Conservation (phyloP, 352 stramenopile species). For the Globisporangium apiculatum region DNA sequence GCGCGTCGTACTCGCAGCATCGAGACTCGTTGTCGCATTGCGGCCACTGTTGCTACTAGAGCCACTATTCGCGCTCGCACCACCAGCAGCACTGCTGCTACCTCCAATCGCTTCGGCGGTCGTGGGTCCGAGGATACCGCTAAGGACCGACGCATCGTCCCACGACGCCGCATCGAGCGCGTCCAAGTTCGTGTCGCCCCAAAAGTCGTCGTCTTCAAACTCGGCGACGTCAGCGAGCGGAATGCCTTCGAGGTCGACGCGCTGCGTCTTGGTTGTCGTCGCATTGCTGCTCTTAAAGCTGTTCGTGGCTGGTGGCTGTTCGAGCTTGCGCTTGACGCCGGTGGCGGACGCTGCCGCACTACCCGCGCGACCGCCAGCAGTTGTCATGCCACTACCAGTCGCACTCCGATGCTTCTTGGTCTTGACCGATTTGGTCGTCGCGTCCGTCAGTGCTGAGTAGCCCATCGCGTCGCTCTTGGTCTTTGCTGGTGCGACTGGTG, state of each 20-base stretch:
- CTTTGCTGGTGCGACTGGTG: conserved; percentile 19
- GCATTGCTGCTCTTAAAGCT: not conserved
- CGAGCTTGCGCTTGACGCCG: conserved; percentile 64
- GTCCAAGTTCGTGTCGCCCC: conserved; percentile 83
- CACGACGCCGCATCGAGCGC: conserved; percentile 76
- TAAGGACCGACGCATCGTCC: conserved; percentile 70
- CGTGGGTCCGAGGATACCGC: conserved; percentile 40
- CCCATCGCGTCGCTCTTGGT: conserved; percentile 23
- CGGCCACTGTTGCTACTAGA: conserved; percentile 12
- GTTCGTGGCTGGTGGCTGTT: conserved; percentile 23
- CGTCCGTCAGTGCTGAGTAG: conserved; percentile 15
- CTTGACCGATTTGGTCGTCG: conserved; percentile 31
- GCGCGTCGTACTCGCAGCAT: conserved; percentile 16
- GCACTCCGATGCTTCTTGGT: conserved; percentile 49
- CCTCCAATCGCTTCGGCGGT: conserved; percentile 19
- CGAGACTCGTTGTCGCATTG: conserved; percentile 12
- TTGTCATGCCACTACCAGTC: conserved; percentile 11
- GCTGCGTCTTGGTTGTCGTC: conserved; percentile 55
- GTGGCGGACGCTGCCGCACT: conserved; percentile 10
- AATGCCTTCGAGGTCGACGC: conserved; percentile 72
- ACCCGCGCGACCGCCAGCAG: conserved; percentile 1
- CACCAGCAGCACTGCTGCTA: not conserved
- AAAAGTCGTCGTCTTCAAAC: conserved; percentile 82
- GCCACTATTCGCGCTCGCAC: conserved; percentile 4
- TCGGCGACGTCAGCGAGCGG: conserved; percentile 60